Base-by-base conservation (phyloP, 148 eudicot genomes). In the Linanthus parryae region DNA sequence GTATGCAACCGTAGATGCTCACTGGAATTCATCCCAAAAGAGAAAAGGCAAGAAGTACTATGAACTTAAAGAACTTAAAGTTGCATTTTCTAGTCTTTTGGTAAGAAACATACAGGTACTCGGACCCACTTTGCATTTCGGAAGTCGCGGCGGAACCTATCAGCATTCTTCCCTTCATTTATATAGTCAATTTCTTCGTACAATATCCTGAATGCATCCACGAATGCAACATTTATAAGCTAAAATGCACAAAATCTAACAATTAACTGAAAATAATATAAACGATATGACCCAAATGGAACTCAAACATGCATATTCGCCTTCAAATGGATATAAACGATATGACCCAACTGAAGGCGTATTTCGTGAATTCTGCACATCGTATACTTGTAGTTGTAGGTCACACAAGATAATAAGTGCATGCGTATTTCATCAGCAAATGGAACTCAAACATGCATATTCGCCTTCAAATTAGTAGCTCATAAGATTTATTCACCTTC, bases 111-210 rank as follows among this genome's bases (percentile, higher is more conserved):
- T 85, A 94, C 99, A 66, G 99, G 99, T 45, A 94, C 99, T 66
- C 99, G 88, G 76, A 94, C 96, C 99, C 99, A 94, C 83, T 94
- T 94, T 34, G 82, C 66, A 58, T 94, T 94, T 24, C 96, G 73
- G 55, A 94, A 94, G 74, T 94, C 95, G 52, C 96, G 67, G 59
- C 99, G 96, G 65, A 88, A 94, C 52, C 79, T 66, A 70, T 94
- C 99, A 62, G 99, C 99, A 61, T 94, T 94, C 66, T 88, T 88
- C 44, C 99, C 99, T 73, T 94, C 99, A 57, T 94, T 94, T 59
- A 88, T 73, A 59, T 94, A 88, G 66, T 94, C 99, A 52, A 84
- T 88, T 73, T 94, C 99, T 76, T 94, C 82, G 52, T 94, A 94
- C 71, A 94, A 65, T 55, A 88, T 79, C 77, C 99, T 94, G 78